Base-by-base conservation (phyloP, 768 basidiomycete genomes). In the Daedaleopsis nitida region DNA sequence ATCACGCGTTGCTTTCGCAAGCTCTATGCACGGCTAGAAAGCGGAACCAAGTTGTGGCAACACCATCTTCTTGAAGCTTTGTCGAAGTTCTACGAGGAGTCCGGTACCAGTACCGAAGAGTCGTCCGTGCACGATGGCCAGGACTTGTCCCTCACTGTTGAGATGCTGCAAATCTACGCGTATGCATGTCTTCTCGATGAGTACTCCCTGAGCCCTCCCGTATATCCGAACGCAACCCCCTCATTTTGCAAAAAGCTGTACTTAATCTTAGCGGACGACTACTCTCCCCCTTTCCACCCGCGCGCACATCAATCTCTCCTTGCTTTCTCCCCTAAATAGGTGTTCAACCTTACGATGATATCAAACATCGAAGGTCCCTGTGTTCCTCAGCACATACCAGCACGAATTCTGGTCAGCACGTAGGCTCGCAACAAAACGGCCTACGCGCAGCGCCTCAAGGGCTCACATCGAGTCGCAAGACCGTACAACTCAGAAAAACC, bases 401-500 rank as follows among this genome's bases (percentile, higher is more conserved):
- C n/a, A n/a, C n/a, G n/a, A n/a, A n/a, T n/a, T n/a, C n/a, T n/a
- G n/a, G n/a, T n/a, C n/a, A n/a, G 27, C 7, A 32, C 27, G 7
- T 32, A 32, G 7, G 27, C 27, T 32, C 27, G 3, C 3, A 32
- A 7, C 27, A 32, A 32, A 32, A 32, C 27, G 7, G 27, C 27
- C 27, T 32, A 32, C 27, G 27, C 27, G 7, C n/a, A n/a, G n/a
- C n/a, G n/a, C n/a, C n/a, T n/a, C n/a, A n/a, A n/a, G n/a, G n/a
- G n/a, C n/a, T n/a, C n/a, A n/a, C n/a, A n/a, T n/a, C n/a, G n/a
- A n/a, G n/a, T n/a, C 27, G 7, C 27, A 32, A 32, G 27, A 3
- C 7, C 27, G 27, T 32, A 7, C 27, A 32, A 3, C 27, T 48
- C 44, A 60, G 78, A 72, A 69, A 52, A 77, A 73, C 1, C 75